Evolutionary conservation across 78 protist genomes (phyloP).

Genomic region (Protostelium mycophagum): DNA sequence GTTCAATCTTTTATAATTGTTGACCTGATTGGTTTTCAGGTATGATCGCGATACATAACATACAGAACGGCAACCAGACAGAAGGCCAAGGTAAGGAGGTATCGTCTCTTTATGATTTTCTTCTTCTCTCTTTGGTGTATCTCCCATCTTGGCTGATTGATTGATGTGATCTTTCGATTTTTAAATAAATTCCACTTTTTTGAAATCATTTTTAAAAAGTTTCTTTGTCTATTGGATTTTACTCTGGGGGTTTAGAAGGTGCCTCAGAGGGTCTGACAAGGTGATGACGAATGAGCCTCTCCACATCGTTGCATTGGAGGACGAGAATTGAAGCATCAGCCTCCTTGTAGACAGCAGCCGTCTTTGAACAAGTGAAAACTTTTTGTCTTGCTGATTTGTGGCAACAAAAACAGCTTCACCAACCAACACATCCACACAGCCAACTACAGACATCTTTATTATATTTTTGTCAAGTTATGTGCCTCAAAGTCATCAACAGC

Average conservation of each 20-base stretch:
- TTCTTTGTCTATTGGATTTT: no score
- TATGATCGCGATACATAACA: neutral
- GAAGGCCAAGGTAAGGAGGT: neutral
- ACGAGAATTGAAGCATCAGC: no score
- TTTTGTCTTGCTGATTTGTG: no score
- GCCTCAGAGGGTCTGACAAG: neutral
- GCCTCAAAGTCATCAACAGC: no score
- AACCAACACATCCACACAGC: no score
- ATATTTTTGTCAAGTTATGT: no score
- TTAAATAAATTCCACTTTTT: no score
- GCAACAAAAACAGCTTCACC: no score
- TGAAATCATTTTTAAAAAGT: neutral
- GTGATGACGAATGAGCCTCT: neutral
- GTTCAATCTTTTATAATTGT: neutral
- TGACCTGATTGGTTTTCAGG: neutral
- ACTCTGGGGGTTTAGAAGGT: neutral
- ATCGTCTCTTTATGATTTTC: neutral
- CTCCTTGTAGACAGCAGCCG: no score
- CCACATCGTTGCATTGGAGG: no score
- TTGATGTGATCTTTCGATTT: neutral
- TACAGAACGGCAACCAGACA: neutral
- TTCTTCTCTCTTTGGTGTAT: neutral
- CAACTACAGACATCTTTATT: no score
- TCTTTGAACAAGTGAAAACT: no score
- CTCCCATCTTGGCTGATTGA: neutral